These are phyloP conservation scores for Sporisorium iseilematis-ciliati DNA, from an alignment of 1,284 basidiomycete species.

Conservation along the genomic window DNA sequence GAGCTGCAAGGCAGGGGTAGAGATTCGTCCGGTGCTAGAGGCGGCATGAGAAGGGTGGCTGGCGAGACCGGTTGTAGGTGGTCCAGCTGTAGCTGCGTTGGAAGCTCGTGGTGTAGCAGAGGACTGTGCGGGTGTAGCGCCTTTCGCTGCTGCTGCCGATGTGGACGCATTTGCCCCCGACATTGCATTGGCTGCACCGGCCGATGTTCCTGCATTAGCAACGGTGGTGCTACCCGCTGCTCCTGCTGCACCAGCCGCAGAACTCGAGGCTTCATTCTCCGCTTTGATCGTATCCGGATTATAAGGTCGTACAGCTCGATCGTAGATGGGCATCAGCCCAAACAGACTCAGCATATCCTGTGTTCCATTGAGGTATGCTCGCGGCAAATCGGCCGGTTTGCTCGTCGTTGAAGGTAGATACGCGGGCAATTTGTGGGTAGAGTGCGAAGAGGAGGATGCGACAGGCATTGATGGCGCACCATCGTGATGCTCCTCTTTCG, in stretches of 20 bases:
- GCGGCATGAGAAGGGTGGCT: slow-evolving; percentile 25
- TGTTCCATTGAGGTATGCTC: slow-evolving; percentile 54
- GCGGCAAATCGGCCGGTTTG: slow-evolving; percentile 32
- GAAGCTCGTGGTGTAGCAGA: slow-evolving; percentile 18
- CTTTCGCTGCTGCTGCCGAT: not conserved
- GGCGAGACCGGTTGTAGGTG: slow-evolving; percentile 14
- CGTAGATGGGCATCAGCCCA: slow-evolving; percentile 59
- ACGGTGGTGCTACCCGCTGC: not conserved
- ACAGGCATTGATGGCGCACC: not conserved
- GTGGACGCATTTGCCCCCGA: not conserved
- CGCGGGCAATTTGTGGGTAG: slow-evolving; percentile 15
- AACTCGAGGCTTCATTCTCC: slow-evolving; percentile 11
- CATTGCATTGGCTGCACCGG: not conserved
- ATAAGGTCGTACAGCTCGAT: slow-evolving; percentile 57
- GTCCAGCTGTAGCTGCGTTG: slow-evolving; percentile 11
- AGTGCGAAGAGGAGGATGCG: slow-evolving; percentile 12
- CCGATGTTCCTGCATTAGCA: not conserved
- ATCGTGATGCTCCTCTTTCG: slow-evolving; percentile 20
- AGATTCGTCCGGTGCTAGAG: slow-evolving; percentile 35
- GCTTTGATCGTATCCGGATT: slow-evolving; percentile 40
- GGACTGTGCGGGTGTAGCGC: slow-evolving; percentile 6
- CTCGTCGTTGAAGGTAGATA: slow-evolving; percentile 41
- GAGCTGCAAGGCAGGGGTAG: slow-evolving; percentile 41
- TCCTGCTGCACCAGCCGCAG: not conserved
- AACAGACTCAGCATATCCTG: slow-evolving; percentile 60